phyloP scores from a whole-genome alignment of 371 early-diverging fungal genomes.

The Coemansia sp. region DNA sequence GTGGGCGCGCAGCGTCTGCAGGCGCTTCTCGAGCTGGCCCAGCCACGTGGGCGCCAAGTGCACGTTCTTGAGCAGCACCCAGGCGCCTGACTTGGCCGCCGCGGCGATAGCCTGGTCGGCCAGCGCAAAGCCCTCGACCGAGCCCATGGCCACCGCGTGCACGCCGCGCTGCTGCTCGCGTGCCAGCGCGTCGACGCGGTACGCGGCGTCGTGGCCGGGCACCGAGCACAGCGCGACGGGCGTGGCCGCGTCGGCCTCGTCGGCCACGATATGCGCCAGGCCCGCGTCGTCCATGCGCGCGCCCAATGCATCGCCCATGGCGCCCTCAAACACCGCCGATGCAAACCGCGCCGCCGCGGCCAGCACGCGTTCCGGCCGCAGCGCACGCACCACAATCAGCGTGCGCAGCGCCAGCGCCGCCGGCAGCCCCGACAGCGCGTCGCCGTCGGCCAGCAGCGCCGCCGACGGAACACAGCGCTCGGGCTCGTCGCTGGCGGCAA shows the following conservation, averaged over 20 bases:
- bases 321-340: slow-evolving; percentile 74
- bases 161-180: slow-evolving; percentile 62
- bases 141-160: slow-evolving; percentile 96
- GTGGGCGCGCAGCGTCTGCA: slow-evolving; percentile 84
- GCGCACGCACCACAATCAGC: slow-evolving; percentile 77
- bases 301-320: slow-evolving; percentile 32
- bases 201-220: slow-evolving; percentile 95
- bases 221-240: slow-evolving; percentile 92
- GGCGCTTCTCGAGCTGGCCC: slow-evolving; percentile 89
- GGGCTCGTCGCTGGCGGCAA: slow-evolving; percentile 57
- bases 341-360: slow-evolving; percentile 75
- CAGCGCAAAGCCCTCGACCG: slow-evolving; percentile 87
- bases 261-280: slow-evolving; percentile 67
- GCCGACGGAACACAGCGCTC: slow-evolving; percentile 58
- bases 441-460: slow-evolving; percentile 26
- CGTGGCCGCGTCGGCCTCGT: slow-evolving; percentile 73
- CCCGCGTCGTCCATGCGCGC: slow-evolving; percentile 60
- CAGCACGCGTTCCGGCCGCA: slow-evolving; percentile 88
- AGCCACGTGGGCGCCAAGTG: slow-evolving; percentile 95
- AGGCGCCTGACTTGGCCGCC: slow-evolving; percentile 83
- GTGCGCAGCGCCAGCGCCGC: slow-evolving; percentile 60
- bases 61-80: slow-evolving; percentile 98
- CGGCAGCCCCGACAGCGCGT: slow-evolving; percentile 3
- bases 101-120: slow-evolving; percentile 89
- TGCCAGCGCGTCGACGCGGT: slow-evolving; percentile 91